Evolutionary conservation across 495 filamentous ascomycete genomes (phyloP), one percentile per base, ranked within the genome.

Genomic region (Aspergillus coremiiformis): DNA sequence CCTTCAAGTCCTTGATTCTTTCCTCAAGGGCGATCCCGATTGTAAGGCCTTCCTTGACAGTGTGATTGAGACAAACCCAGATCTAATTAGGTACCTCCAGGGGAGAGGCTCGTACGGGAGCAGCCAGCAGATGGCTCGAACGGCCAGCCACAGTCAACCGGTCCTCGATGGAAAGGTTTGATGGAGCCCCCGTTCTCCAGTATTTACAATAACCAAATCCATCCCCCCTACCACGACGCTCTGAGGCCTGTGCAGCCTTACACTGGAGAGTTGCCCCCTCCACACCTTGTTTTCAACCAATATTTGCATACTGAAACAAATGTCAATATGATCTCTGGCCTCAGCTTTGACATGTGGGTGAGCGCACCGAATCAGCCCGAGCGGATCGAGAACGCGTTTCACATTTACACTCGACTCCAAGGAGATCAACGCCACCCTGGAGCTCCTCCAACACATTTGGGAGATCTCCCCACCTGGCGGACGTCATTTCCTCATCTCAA

Each of bases 1-100:
- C 66, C 87, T 97, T 52, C 93, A 98, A 72, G 92, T 96, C n/a
- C 69, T 98, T 39, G 96, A 94, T 70, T 82, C 81, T 11, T 87
- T 90, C 60, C 74, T 92, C 54, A 74, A 77, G 49, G 73, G 79
- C 20, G 78, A 86, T 58, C 80, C 75, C 30, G 76, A 76, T 57
- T 73, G 70, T 73, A 57, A 68, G 70, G 1, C n/a, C 15, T 22
- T 19, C 7, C 15, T n/a, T 21, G 26, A 8, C 17, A 43, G 5
- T 1, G 12, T 23, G 14, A 32, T 0, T 15, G 2, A n/a, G 10
- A 43, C n/a, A 15, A 21, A 22, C 32, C 1, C 15, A 30, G 15
- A 17, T 32, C 58, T 69, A 55, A 66, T 43, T 39, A 45, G 17
- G 5, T 4, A 15, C 14, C 22, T 19, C 9, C 29, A 73, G 72